phyloP scores from a whole-genome alignment of 257 asterid species.

The Handroanthus guayacan region DNA sequence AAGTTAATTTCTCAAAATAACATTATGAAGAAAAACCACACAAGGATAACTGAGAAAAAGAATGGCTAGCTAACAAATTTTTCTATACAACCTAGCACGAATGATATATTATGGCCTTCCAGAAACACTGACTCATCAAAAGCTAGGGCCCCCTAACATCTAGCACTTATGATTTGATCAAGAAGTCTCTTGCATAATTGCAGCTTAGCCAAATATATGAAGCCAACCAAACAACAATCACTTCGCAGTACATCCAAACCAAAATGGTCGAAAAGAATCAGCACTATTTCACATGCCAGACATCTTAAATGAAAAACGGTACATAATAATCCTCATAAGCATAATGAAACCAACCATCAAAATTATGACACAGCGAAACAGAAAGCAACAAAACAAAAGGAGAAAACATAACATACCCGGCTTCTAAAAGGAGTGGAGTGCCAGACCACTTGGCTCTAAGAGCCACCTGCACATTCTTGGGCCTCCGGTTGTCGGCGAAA shows the following conservation, averaged over 20 bases:
- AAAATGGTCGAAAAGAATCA: slow-evolving; percentile 24
- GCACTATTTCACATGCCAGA: slow-evolving; percentile 14
- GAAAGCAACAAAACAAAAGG: neutral
- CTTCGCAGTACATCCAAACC: slow-evolving; percentile 10
- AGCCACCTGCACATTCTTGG: slow-evolving; percentile 97
- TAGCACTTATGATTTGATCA: slow-evolving; percentile 15
- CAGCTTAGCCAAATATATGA: slow-evolving; percentile 6
- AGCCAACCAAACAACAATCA: slow-evolving; percentile 8
- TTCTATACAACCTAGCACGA: neutral
- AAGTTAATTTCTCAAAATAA: neutral
- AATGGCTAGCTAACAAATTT: neutral
- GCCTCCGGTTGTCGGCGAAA: slow-evolving; percentile 64
- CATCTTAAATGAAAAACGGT: slow-evolving; percentile 15
- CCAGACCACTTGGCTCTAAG: slow-evolving; percentile 98
- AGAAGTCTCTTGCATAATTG: neutral
- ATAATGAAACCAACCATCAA: slow-evolving; percentile 14
- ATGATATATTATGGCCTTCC: neutral
- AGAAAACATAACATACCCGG: slow-evolving; percentile 68
- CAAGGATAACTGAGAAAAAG: slow-evolving; percentile 9
- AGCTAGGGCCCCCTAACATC: slow-evolving; percentile 9
- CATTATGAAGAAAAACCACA: neutral
- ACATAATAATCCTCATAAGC: neutral
- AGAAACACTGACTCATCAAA: slow-evolving; percentile 14
- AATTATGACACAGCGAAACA: neutral
- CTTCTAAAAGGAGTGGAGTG: slow-evolving; percentile 89